Evolutionary conservation across 768 basidiomycete species (phyloP), one percentile per base, ranked within the genome.

Genomic region (Tubosaeta sp.): DNA sequence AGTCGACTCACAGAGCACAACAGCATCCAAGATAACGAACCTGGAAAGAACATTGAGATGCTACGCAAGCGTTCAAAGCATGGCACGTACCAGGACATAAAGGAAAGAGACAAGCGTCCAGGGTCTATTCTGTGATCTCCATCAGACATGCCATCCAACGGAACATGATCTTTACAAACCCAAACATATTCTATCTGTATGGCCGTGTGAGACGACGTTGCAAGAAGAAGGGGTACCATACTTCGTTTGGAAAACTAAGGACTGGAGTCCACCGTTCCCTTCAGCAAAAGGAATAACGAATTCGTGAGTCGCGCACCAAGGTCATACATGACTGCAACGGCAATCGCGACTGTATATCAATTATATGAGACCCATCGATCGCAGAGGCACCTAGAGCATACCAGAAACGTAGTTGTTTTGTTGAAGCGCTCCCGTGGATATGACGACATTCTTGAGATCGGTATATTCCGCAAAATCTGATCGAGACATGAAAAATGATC

Each of bases 11-110:
- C 57, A 58, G 36, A 3, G 48, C 57, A 12, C 29, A 46, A 36
- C 29, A 53, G 16, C 39, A 49, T 13, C 57, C 55, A 29, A 57
- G 35, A 41, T 58, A 58, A 16, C 55, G 57, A 19, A 58, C 32
- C 57, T 58, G 7, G 12, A 31, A 18, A 19, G 6, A 2, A 9
- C 3, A 2, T n/a, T 44, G 12, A 27, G 19, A 30, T 9, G n/a
- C 22, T 3, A n/a, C 10, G 1, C 24, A 6, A n/a, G 16, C 16
- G 8, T 16, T 4, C 12, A 43, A 25, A 24, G 16, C 5, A 13
- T 1, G 14, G 40, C 32, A 56, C 54, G 11, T 30, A 59, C 58
- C 6, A 59, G 25, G 19, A 56, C 7, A 5, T 40, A 59, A 4
- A 59, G 14, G 9, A 18, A 35, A 13, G 58, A 49, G 18, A 59